A percentile compares a stretch with the other conserved stretches of the same genome.
Evolutionary conservation across 257 asterid species (phyloP).

Genomic region (Eucommia ulmoides): DNA sequence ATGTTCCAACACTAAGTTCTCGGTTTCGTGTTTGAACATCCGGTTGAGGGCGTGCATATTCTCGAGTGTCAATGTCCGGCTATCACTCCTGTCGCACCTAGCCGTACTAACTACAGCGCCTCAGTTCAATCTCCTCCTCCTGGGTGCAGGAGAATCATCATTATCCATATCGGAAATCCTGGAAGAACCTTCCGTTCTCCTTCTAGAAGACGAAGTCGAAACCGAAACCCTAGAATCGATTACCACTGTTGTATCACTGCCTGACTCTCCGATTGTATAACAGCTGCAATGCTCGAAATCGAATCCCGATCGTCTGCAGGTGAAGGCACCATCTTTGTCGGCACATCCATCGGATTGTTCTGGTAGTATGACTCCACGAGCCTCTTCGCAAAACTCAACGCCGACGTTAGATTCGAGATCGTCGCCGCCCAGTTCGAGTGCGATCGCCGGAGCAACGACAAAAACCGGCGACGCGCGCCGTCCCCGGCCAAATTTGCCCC

Average conservation of each 20-base stretch:
- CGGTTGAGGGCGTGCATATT: neutral
- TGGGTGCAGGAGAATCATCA: slow-evolving; percentile 86
- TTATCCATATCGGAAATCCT: slow-evolving; percentile 83
- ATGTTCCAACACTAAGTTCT: neutral
- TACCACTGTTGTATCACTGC: slow-evolving; percentile 73
- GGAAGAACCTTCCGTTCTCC: slow-evolving; percentile 60
- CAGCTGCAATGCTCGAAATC: slow-evolving; percentile 93
- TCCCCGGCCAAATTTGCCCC: too few relatives aligned
- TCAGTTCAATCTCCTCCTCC: slow-evolving; percentile 81
- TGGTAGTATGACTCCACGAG: slow-evolving; percentile 54
- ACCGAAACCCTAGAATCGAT: slow-evolving; percentile 75
- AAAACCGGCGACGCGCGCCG: slow-evolving; percentile 36
- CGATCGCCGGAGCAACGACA: slow-evolving; percentile 52
- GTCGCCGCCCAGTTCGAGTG: slow-evolving; percentile 53
- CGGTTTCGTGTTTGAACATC: neutral
- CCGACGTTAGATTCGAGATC: slow-evolving; percentile 28
- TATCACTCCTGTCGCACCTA: neutral
- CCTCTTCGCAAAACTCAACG: slow-evolving; percentile 43
- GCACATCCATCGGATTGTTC: slow-evolving; percentile 25
- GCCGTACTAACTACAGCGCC: too few relatives aligned
- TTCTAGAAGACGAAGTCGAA: slow-evolving; percentile 78
- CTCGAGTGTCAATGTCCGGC: neutral
- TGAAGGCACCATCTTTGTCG: too few relatives aligned
- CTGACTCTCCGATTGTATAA: slow-evolving; percentile 90
- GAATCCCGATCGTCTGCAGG: slow-evolving; percentile 83